Conservation (phyloP, 2,329 filamentous ascomycete genomes). For the Microcera coccophila region DNA sequence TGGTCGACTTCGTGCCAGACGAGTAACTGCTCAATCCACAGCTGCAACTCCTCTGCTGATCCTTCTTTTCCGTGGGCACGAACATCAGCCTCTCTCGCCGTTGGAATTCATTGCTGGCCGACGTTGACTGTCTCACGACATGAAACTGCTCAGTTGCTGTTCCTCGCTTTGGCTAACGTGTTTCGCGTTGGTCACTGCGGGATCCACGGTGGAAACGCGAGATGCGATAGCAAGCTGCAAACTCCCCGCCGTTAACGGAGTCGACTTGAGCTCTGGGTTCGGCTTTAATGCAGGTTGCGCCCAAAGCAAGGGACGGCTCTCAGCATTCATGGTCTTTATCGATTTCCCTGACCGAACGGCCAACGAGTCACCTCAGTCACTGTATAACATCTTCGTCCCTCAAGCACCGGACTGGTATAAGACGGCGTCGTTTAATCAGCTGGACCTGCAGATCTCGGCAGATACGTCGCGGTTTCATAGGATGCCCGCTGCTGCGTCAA, state of each 20-base stretch:
- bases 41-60: too few species aligned
- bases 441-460: slow-evolving; percentile 21
- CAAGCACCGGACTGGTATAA: slow-evolving; percentile 17
- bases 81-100: too few species aligned
- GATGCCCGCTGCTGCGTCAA: slow-evolving; percentile 25
- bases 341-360: slow-evolving; percentile 31
- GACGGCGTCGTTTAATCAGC: slow-evolving; percentile 22
- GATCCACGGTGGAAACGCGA: too few species aligned
- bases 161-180: too few species aligned
- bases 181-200: too few species aligned
- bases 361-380: slow-evolving; percentile 18
- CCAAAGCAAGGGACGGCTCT: slow-evolving; percentile 29
- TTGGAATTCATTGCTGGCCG: too few species aligned
- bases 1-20: too few species aligned
- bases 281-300: slow-evolving; percentile 28
- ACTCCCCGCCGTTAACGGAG: slow-evolving; percentile 21
- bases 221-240: too few species aligned
- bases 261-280: slow-evolving; percentile 30
- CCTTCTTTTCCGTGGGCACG: too few species aligned
- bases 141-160: too few species aligned
- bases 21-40: too few species aligned
- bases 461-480: slow-evolving; percentile 23
- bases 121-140: too few species aligned
- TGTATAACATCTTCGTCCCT: slow-evolving; percentile 16
- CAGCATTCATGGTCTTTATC: slow-evolving; percentile 35